Evolutionary conservation across 805 yeast genomes (phyloP), one percentile per base, ranked within the genome.

Genomic region (Pichia occidentalis): DNA sequence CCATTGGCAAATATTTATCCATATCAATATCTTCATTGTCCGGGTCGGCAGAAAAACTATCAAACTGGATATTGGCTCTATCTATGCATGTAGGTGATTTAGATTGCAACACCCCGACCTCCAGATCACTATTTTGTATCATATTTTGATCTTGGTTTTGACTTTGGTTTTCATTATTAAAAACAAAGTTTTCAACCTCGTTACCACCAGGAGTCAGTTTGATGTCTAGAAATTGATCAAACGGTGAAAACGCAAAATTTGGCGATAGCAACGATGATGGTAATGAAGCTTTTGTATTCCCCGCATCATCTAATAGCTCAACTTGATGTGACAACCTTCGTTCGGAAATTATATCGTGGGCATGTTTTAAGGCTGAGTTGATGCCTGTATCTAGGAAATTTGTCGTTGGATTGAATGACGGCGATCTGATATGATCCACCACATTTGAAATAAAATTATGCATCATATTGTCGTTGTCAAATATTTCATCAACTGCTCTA

Each of bases 1-100:
- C 66, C 61, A 61, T 47, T 9, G 64, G 58, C 4, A 44, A 13
- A 22, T 29, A 52, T 3, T 45, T 36, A 6, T 52, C 36, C 21
- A 13, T 12, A 13, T 49, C 50, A 13, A 43, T 47, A 10, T 22
- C 35, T 5, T 35, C 45, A 1, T 38, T 38, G 9, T 32, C 20
- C 10, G 21, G 9, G 18, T 30, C 29, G 7, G 18, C 34, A 16
- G n/a, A n/a, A n/a, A n/a, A n/a, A n/a, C n/a, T n/a, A n/a, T n/a
- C n/a, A n/a, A n/a, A n/a, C n/a, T n/a, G n/a, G n/a, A n/a, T n/a
- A n/a, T n/a, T n/a, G n/a, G n/a, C n/a, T n/a, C n/a, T n/a, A n/a
- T n/a, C n/a, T n/a, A n/a, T n/a, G n/a, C n/a, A n/a, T n/a, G n/a
- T n/a, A n/a, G n/a, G n/a, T n/a, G n/a, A n/a, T n/a, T n/a, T n/a